phyloP scores from a whole-genome alignment of 192 early-diverging fungal genomes.

The Entomortierella chlamydospora region DNA sequence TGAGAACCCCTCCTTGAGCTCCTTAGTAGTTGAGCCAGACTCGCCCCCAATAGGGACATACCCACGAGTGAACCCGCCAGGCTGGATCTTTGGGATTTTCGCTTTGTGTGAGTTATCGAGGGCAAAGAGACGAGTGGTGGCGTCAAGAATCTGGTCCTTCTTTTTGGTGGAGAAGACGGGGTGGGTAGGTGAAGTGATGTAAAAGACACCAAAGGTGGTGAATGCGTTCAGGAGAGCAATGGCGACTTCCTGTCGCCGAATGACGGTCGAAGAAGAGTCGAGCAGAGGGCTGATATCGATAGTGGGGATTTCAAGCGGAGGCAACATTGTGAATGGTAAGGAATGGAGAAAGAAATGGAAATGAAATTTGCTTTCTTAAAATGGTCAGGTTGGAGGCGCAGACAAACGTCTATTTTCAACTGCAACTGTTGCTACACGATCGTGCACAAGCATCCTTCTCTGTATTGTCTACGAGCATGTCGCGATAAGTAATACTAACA shows the following conservation, averaged over 20 bases:
- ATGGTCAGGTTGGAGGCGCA: not conserved
- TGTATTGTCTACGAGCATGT: constrained; percentile 22
- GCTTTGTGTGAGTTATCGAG: constrained; percentile 43
- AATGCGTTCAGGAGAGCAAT: constrained; percentile 33
- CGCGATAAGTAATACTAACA: constrained; percentile 69
- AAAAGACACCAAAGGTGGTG: constrained; percentile 50
- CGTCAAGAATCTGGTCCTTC: constrained; percentile 22
- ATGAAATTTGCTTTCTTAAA: no score
- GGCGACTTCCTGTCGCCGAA: constrained; percentile 27
- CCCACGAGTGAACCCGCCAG: constrained; percentile 60
- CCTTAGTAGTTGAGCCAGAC: constrained; percentile 64
- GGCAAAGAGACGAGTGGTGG: constrained; percentile 48
- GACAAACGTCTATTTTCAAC: not conserved
- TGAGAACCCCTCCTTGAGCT: constrained; percentile 71
- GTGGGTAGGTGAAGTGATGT: constrained; percentile 50
- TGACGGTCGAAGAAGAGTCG: not conserved
- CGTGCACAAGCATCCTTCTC: not conserved
- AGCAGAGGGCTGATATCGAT: constrained; percentile 49
- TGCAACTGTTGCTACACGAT: not conserved
- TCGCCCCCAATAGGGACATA: constrained; percentile 58
- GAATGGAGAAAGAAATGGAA: not conserved
- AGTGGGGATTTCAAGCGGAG: constrained; percentile 23
- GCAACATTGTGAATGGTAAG: not conserved
- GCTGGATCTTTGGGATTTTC: constrained; percentile 50
- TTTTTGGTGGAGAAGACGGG: constrained; percentile 31